Evolutionary conservation across 2,329 filamentous ascomycete species (phyloP), one percentile per base, ranked within the genome.

Genomic region (Celoporthe dispersa): DNA sequence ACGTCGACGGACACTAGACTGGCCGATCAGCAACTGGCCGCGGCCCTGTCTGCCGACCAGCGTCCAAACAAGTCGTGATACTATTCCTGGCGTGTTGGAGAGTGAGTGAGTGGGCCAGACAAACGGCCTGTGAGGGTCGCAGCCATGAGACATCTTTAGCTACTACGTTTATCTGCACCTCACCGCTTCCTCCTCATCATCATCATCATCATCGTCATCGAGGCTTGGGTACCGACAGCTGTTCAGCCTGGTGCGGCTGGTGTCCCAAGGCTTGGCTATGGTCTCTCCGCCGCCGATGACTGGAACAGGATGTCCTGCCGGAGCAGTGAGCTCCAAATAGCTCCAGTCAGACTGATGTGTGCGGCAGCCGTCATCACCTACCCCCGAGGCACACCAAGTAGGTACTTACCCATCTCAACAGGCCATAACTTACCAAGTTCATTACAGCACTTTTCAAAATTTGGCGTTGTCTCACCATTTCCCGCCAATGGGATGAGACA

Each of bases 41-140:
- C 37, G 60, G 37, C 60, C 60, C n/a, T 63, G 60, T n/a, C 60
- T 37, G 60, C n/a, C n/a, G 60, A 28, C 60, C 60, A 31, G 6
- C 3, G 16, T 22, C n/a, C 60, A 44, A 44, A 60, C 19, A 37
- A 22, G 3, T 37, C 19, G 31, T 60, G 57, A 60, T 60, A 22
- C 57, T 60, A 60, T 60, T 60, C 57, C 57, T 48, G 44, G 44
- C 2, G 44, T n/a, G 14, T 48, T 22, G 44, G 44, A 11, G 19
- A 44, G 41, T 4, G 41, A 48, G 57, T 19, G 57, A 25, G 25
- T 2, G 14, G 53, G 53, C 53, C 53, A 31, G 7, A 28, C 25
- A 57, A 31, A 37, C 11, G 33, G 57, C 31, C 31, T 22, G 31
- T n/a, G 55, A 33, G 55, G 31, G 7, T 35, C 55, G 31, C 55